phyloP scores from a whole-genome alignment of 2,329 filamentous ascomycete species.

The Allantophomopsis cytisporea region DNA sequence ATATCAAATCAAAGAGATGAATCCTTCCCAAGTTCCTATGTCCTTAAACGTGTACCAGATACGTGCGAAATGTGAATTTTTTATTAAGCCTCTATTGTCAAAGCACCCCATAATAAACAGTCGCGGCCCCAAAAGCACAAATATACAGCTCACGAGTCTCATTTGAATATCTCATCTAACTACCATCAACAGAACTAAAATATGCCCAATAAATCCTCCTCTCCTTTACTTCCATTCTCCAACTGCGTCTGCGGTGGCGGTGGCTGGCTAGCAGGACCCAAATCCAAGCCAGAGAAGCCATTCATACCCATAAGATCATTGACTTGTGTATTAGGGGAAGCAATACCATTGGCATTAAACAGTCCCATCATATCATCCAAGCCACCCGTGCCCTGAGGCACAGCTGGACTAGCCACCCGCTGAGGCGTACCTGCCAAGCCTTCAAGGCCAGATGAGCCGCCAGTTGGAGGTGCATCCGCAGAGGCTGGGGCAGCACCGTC shows the following conservation, averaged over 20 bases:
- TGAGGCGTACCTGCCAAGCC: conserved; percentile 52
- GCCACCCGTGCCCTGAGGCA: conserved; percentile 32
- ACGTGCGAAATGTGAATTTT: too few species aligned
- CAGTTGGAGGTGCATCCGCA: conserved; percentile 48
- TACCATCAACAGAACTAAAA: conserved; percentile 24
- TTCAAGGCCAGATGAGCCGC: conserved; percentile 33
- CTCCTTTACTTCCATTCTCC: conserved; percentile 21
- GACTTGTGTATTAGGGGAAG: conserved; percentile 10
- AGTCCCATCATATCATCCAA: conserved; percentile 74
- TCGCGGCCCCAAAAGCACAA: too few species aligned
- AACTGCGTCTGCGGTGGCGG: conserved; percentile 50
- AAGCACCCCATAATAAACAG: too few species aligned
- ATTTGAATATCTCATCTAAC: too few species aligned
- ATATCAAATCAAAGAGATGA: too few species aligned
- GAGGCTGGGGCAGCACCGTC: conserved; percentile 89
- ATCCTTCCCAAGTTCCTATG: too few species aligned
- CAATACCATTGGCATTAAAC: conserved; percentile 33
- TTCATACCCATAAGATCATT: conserved; percentile 56
- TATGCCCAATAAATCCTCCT: conserved; percentile 44
- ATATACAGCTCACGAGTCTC: too few species aligned
- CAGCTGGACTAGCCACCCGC: conserved; percentile 48
- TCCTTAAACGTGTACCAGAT: too few species aligned
- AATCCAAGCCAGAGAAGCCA: conserved; percentile 70
- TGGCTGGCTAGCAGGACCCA: conserved; percentile 52
- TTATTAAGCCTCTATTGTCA: too few species aligned